Evolutionary conservation across 768 basidiomycete species (phyloP).

Genomic region (Neoboletus brunneissimus): DNA sequence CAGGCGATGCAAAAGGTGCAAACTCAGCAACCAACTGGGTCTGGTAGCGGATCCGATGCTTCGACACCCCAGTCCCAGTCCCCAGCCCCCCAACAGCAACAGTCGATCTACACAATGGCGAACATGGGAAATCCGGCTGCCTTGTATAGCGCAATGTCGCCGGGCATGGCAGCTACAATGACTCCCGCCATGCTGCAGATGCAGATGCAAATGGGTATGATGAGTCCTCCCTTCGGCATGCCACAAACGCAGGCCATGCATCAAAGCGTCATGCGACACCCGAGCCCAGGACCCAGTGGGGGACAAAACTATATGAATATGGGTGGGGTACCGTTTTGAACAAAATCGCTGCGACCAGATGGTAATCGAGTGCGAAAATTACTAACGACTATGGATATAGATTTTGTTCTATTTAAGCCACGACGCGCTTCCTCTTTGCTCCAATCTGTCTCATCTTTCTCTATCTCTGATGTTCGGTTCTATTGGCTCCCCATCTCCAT

Average conservation of each 20-base stretch:
- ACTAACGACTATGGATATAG: slow-evolving; percentile 23
- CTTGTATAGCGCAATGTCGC: slow-evolving; percentile 32
- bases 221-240: slow-evolving; percentile 49
- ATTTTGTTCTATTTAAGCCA: slow-evolving; percentile 22
- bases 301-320: slow-evolving; percentile 47
- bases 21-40: slow-evolving; percentile 27
- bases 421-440: slow-evolving; percentile 5
- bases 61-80: slow-evolving; percentile 39
- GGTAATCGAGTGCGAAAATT: slow-evolving; percentile 8
- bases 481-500: slow-evolving; percentile 17
- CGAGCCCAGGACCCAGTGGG: slow-evolving; percentile 58
- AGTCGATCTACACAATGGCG: slow-evolving; percentile 44
- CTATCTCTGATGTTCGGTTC: slow-evolving; percentile 18
- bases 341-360: slow-evolving; percentile 1
- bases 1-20: slow-evolving; percentile 79
- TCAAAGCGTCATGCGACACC: slow-evolving; percentile 80
- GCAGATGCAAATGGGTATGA: slow-evolving; percentile 50
- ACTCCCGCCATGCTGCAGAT: slow-evolving; percentile 39
- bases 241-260: slow-evolving; percentile 75
- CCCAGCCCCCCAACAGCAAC: slow-evolving; percentile 43
- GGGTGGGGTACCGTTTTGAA: slow-evolving; percentile 34
- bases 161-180: slow-evolving; percentile 29
- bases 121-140: slow-evolving; percentile 48
- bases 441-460: slow-evolving; percentile 17
- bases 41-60: slow-evolving; percentile 27